Base-by-base conservation (phyloP, 306 rosid genomes). In the Cotoneaster glaucophyllus region DNA sequence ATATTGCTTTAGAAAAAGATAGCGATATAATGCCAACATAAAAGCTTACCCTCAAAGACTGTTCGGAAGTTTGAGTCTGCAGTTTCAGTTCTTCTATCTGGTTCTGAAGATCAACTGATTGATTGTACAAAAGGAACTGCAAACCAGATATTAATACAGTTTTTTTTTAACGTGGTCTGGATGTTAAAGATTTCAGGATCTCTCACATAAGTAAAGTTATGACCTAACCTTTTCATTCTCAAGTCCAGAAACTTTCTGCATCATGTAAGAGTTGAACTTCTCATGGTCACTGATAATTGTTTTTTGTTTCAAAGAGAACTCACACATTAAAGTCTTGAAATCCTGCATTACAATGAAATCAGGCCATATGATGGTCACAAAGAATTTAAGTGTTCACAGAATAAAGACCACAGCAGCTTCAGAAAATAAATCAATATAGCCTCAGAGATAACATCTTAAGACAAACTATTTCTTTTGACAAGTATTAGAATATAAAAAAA, bases 161-260 rank as follows among this genome's bases (percentile, higher is more conserved):
- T 62, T 69, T 12, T 62, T 69, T 68, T 71, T 64, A 67, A 82
- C 68, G 63, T 41, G 62, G 72, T 56, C 58, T 45, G 8, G 77
- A 53, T 75, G 69, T 74, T 26, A 31, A 64, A 68, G n/a, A 24
- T 44, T 68, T 43, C 29, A n/a, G 28, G 78, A 58, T 34, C 37
- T 66, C 48, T 63, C 26, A 68, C 50, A 75, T 34, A 73, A 37
- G 21, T 67, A 21, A 2, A 7, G 13, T 68, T 11, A 43, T 21
- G 29, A 50, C 37, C 79, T 29, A 73, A 93, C 96, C 91, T 93
- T 93, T 80, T 91, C 91, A 78, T 74, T 87, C 83, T 89, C 89
- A 79, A 91, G 88, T 76, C 79, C 83, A 15, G 84, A 80, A 74
- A 87, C 84, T 82, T 85, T 88, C 74, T 88, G 78, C 75, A 75